Conservation (phyloP, 2,329 filamentous ascomycete genomes). For the Aspergillus pseudoglaucus region DNA sequence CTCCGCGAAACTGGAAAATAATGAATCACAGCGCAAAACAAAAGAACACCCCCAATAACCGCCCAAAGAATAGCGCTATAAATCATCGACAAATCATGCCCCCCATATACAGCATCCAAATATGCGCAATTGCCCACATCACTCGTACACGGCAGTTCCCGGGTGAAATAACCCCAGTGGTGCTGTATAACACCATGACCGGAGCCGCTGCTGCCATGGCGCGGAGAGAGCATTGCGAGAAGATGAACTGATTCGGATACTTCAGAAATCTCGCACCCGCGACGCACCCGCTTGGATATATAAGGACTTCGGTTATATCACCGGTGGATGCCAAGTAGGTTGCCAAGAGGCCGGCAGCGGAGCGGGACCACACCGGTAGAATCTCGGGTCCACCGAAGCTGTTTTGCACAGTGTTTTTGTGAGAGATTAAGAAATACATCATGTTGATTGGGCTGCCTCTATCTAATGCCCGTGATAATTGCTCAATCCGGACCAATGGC, state of each 20-base stretch:
- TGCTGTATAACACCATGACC: slow-evolving; percentile 25
- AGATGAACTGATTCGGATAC: not conserved
- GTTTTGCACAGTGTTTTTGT: not conserved
- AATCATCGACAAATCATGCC: slow-evolving; percentile 49
- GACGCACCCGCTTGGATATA: not conserved
- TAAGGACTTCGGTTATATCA: not conserved
- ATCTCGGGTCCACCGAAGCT: not conserved
- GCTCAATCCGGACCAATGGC: too few species aligned
- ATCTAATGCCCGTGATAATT: not conserved
- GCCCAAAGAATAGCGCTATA: slow-evolving; percentile 55
- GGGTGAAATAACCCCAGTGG: slow-evolving; percentile 53
- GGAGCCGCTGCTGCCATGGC: slow-evolving; percentile 2
- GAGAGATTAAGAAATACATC: not conserved
- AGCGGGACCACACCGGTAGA: not conserved
- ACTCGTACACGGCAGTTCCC: slow-evolving; percentile 51
- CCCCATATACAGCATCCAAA: slow-evolving; percentile 49
- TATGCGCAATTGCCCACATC: slow-evolving; percentile 55
- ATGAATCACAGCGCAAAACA: slow-evolving; percentile 35
- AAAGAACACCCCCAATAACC: slow-evolving; percentile 43
- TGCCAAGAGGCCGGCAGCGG: not conserved
- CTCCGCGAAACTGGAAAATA: slow-evolving; percentile 6
- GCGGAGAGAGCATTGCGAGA: slow-evolving; percentile 4
- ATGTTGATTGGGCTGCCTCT: not conserved
- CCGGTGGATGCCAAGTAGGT: not conserved
- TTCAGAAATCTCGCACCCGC: not conserved